Conservation (phyloP, 2,329 filamentous ascomycete species). For the Cylindrodendrum hubeiense region DNA sequence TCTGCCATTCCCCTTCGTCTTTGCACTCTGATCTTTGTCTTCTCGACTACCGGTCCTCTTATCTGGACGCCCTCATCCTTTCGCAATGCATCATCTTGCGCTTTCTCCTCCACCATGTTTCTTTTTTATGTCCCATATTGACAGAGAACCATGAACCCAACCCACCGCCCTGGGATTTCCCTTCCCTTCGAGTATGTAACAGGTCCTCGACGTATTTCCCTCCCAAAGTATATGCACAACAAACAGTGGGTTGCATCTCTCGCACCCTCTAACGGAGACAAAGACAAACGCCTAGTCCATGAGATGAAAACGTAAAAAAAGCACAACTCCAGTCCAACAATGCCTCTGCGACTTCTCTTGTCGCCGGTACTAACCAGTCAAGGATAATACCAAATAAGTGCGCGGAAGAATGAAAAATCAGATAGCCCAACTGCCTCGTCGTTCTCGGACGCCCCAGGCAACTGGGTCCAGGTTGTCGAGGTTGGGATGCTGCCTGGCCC, state of each 20-base stretch:
- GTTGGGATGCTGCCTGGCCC: slow-evolving; percentile 87
- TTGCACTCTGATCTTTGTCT: not conserved
- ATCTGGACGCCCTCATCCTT: not conserved
- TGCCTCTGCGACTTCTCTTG: slow-evolving; percentile 6
- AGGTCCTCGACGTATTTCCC: not conserved
- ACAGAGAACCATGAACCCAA: not conserved
- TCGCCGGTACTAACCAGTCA: not conserved
- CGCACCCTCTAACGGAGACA: not conserved
- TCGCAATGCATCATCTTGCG: not conserved
- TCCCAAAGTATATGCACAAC: not conserved
- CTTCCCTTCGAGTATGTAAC: not conserved
- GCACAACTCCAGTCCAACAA: slow-evolving; percentile 3
- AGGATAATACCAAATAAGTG: not conserved
- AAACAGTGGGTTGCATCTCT: slow-evolving; percentile 2
- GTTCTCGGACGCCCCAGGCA: slow-evolving; percentile 76
- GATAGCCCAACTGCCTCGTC: slow-evolving; percentile 80
- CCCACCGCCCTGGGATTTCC: not conserved
- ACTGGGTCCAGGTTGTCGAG: slow-evolving; percentile 71
- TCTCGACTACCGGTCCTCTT: not conserved
- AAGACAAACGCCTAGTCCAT: slow-evolving; percentile 13
- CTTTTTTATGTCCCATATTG: not conserved
- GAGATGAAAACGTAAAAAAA: slow-evolving; percentile 3
- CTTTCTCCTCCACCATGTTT: not conserved
- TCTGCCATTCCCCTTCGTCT: not conserved
- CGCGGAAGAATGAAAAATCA: slow-evolving; percentile 46